Evolutionary conservation across 371 early-diverging fungal species (phyloP), one percentile per base, ranked within the genome.

Genomic region (Mucor mucedo): DNA sequence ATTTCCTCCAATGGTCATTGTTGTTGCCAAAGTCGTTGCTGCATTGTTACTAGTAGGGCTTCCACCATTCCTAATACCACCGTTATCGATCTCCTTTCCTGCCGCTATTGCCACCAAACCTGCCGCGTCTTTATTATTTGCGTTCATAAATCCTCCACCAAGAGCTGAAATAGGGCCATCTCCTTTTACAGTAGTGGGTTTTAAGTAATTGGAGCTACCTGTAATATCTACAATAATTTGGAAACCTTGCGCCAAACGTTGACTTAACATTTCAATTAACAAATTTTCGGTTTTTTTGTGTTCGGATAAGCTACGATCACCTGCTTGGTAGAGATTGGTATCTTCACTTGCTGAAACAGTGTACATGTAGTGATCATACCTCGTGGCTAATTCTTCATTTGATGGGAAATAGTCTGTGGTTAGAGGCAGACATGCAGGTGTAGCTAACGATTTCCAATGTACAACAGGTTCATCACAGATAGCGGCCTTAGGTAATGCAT

Each of bases 391-490:
- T 61, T 94, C 93, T 44, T 92, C 89, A 14, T 75, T 75, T 8
- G 88, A 75, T 2, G 99, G 98, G 42, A 90, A 91, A 63, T 84
- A 94, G 67, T 96, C 94, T 0, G 94, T 96, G 0, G 95, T 97
- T 44, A 98, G 69, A 4, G 99, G 99, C 49, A 98, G 73, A 63
- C 94, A 95, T 2, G 97, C 98, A 0, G 98, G 98, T 5, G 93
- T 93, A 54, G 90, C 88, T 33, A 98, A 65, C 2, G 95, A 91
- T 58, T 82, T 83, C 97, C 97, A 97, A 57, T 89, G 83, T 6
- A 85, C 83, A 33, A 81, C 77, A 3, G 84, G 76, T 4, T 80
- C 83, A 13, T 80, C 79, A 35, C 66, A 74, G 2, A 66, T 80
- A 68, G 70, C 76, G 40, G 71, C 71, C 50, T 77, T 84, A 1